Evolutionary conservation across 2,329 filamentous ascomycete genomes (phyloP).

Genomic region (Paramyrothecium roridum): DNA sequence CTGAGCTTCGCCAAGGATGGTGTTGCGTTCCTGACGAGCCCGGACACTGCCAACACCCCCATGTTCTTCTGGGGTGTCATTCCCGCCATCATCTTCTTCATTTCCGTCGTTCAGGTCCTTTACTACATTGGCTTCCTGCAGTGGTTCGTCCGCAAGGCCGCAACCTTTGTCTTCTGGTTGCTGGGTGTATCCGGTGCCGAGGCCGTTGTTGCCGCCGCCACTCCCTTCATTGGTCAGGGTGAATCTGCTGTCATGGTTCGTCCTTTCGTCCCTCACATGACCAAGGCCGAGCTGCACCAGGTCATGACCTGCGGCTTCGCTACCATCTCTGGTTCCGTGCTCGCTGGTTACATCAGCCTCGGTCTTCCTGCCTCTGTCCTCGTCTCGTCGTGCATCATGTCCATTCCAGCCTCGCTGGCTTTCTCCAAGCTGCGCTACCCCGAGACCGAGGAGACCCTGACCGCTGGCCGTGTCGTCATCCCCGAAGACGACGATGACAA

Average conservation of each 20-base stretch:
- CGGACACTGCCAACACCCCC: conserved; percentile 38
- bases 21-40: conserved; percentile 60
- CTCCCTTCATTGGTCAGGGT: conserved; percentile 91
- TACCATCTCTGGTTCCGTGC: conserved; percentile 83
- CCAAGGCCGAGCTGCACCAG: conserved; percentile 84
- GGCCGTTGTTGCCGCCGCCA: conserved; percentile 89
- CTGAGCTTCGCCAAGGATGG: conserved; percentile 75
- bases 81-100: conserved; percentile 96
- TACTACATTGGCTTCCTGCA: conserved; percentile 80
- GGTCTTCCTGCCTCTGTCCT: conserved; percentile 82
- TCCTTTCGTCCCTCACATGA: conserved; percentile 82
- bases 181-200: conserved; percentile 86
- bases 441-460: conserved; percentile 82
- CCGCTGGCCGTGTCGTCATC: conserved; percentile 75
- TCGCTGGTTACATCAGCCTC: conserved; percentile 81
- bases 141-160: conserved; percentile 87
- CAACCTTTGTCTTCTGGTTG: conserved; percentile 86
- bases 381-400: conserved; percentile 93
- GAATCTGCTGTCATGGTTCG: conserved; percentile 91
- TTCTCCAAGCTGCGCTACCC: conserved; percentile 88
- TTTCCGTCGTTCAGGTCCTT: conserved; percentile 82
- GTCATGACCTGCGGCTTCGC: conserved; percentile 91
- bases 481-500: conserved; percentile 75
- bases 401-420: conserved; percentile 85
- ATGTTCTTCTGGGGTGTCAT: conserved; percentile 79